Evolutionary conservation across 1,284 basidiomycete species (phyloP), one percentile per base, ranked within the genome.

Genomic region (Phylloporus sp.): DNA sequence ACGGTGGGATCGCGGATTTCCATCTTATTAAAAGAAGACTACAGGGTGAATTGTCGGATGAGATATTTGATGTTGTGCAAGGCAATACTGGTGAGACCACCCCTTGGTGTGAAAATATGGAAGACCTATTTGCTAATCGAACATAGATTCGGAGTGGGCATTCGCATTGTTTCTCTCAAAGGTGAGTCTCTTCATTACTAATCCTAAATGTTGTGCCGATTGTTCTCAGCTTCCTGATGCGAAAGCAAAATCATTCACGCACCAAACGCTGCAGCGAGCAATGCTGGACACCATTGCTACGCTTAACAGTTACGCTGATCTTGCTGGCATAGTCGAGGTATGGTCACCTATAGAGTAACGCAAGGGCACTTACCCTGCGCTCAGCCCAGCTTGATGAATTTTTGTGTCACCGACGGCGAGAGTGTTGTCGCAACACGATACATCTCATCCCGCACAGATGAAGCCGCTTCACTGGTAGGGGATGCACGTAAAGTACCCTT

Each of bases 361-460:
- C 39, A 31, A 39, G 26, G 29, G 24, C n/a, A 49, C 60, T 74
- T 31, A 72, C 32, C 22, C 15, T 31, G 49, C 57, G 29, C 29
- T 57, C 73, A 95, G 85, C 96, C 96, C 18, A 94, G 92, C 69
- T 79, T 98, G 64, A 88, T 97, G 90, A 99, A 98, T 76, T 99
- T 98, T 74, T 96, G 95, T 71, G 91, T 98, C 31, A 95, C 95
- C 2, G 97, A 98, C 73, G 97, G 97, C 3, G 86, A 94, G 71
- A 94, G 91, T 53, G 94, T 99, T 20, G 88, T 99, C 20, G 96
- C 93, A 12, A 98, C 96, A 3, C 87, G 97, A 50, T 99, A 99
- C 77, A 94, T 99, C 52, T 96, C 94, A 0, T 96, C 93, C 4
- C 87, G 90, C 55, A 90, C 89, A 10, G 94, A 97, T 64, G 96